These are phyloP conservation scores for Mycogone perniciosa DNA, from an alignment of 2,329 filamentous ascomycete species.

Conservation along the genomic window DNA sequence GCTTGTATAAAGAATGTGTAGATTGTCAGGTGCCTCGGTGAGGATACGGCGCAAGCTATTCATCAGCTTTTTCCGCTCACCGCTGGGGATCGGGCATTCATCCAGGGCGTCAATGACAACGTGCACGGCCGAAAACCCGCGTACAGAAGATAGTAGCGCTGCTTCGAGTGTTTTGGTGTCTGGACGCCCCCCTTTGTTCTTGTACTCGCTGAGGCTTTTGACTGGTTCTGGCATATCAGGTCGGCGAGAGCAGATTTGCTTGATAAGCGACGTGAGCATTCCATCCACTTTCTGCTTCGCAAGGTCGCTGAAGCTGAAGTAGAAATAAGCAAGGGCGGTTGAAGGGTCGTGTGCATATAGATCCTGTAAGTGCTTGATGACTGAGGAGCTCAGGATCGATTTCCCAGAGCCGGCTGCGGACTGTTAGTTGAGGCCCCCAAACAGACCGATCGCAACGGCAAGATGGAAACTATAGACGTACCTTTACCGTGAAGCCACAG, in stretches of 20 bases:
- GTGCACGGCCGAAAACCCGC: constrained; percentile 1
- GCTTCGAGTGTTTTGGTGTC: not conserved
- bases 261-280: constrained; percentile 9
- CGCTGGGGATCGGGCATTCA: constrained; percentile 3
- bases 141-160: not conserved
- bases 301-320: constrained; percentile 8
- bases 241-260: constrained; percentile 4
- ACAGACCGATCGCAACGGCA: no score
- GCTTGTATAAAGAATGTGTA: constrained; percentile 10
- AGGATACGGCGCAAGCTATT: not conserved
- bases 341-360: not conserved
- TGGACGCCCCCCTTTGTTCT: not conserved
- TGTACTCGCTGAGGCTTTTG: not conserved
- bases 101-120: constrained; percentile 9
- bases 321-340: constrained; percentile 1
- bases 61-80: not conserved
- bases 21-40: not conserved
- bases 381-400: not conserved
- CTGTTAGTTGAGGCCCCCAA: no score
- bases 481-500: constrained; percentile 7
- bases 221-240: constrained; percentile 5
- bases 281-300: constrained; percentile 1
- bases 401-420: constrained; percentile 1
- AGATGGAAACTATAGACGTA: no score
- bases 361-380: not conserved